Conservation (phyloP, 2,329 filamentous ascomycete genomes). For the Pseudocercospora fijiensis region DNA sequence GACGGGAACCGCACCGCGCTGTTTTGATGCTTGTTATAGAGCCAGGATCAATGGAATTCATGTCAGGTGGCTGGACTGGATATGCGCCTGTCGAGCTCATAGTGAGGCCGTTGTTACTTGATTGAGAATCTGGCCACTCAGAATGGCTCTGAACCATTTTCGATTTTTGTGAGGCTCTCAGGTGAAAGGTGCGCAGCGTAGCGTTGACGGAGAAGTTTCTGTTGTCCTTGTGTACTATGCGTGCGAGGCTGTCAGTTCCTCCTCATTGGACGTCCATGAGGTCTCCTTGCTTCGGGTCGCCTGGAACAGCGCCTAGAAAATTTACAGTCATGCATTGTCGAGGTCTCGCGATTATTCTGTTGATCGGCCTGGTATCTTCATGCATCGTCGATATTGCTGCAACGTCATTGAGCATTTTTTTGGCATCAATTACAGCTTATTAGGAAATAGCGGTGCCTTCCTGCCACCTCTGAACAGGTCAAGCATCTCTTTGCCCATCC, state of each 20-base stretch:
- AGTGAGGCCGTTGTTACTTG: not conserved
- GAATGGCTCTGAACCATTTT: not conserved
- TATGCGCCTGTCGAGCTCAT: not conserved
- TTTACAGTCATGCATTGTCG: not conserved
- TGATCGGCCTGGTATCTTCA: not conserved
- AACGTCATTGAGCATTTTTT: not conserved
- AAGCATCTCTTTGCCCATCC: constrained; percentile 55
- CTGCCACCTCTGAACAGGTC: constrained; percentile 50
- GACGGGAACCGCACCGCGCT: not conserved
- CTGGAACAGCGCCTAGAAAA: not conserved
- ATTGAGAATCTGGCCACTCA: not conserved
- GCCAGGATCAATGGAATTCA: not conserved
- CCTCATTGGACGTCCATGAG: not conserved
- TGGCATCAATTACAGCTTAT: constrained; percentile 29
- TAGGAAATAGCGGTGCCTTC: constrained; percentile 35
- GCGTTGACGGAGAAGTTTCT: not conserved
- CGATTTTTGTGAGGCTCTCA: not conserved
- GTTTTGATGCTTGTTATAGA: too few species aligned
- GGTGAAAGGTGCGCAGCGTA: not conserved
- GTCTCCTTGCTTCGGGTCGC: not conserved
- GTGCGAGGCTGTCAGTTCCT: not conserved
- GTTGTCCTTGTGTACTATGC: too few species aligned
- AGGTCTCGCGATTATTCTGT: not conserved
- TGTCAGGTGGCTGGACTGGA: not conserved
- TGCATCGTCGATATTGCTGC: not conserved